Base-by-base conservation (phyloP, 1,139 yeast species). In the Schwanniomyces etchellsii region DNA sequence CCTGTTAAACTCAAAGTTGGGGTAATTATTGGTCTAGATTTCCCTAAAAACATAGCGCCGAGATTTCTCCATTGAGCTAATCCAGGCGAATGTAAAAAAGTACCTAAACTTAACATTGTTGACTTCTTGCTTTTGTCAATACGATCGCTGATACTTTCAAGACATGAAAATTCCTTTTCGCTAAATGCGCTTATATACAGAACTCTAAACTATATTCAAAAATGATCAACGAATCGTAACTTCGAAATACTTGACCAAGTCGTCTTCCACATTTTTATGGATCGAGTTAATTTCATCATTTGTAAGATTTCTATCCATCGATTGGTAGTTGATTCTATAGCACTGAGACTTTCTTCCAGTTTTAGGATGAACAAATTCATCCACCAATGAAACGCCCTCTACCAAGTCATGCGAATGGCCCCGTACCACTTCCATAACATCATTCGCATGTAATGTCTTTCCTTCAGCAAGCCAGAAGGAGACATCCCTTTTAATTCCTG, bases 241-340 rank as follows among this genome's bases (percentile, higher is more conserved):
- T 6, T 67, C 63, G 48, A 70, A 81, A 33, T 55, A 60, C 3
- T 61, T 50, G 14, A 63, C 61, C 44, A 88, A 65, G 20, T 72
- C 73, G 1, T 55, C 43, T 42, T 83, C 76, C 13, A 88, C 85
- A 29, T 62, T 53, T 5, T 70, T 69, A 48, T 89, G 95, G 30
- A 85, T 61, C 1, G 50, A 63, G 49, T 88, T 88, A 36, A 89
- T 71, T 52, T 88, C 96, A 1, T 71, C 76, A 50, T 83, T 84
- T 20, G 95, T 86, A 42, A 91, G 66, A 37, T 81, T 82, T 48
- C 96, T 72, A 47, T 91, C 97, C 97, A 93, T 89, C 2, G 95
- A 83, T 58, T 91, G 97, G 58, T 88, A 91, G 50, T 82, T 81
- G 35, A 91, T 74, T 46, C 98, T 70, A 67, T 85, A 91, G 58